Evolutionary conservation across 495 filamentous ascomycete genomes (phyloP).

Genomic region (Terfezia boudieri): DNA sequence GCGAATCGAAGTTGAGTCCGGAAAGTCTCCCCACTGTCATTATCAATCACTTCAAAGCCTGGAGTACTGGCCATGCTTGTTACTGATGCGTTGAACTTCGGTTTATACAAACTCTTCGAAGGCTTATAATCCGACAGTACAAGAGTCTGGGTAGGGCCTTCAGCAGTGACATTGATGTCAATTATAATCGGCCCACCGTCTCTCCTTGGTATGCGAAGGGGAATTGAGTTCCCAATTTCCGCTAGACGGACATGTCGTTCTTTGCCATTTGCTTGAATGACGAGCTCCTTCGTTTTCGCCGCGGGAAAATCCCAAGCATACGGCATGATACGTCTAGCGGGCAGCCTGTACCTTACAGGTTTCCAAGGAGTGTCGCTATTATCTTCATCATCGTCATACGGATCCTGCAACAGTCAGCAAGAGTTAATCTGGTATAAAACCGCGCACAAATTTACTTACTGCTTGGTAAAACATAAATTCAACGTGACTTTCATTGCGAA

Average conservation of each 20-base stretch:
- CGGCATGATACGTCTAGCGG: conserved; percentile 91
- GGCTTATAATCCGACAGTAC: conserved; percentile 85
- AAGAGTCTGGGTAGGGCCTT: conserved; percentile 84
- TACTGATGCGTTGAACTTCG: conserved; percentile 41
- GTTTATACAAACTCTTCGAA: conserved; percentile 86
- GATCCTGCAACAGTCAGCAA: not conserved
- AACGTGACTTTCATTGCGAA: conserved; percentile 89
- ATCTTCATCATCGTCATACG: conserved; percentile 47
- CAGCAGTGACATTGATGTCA: conserved; percentile 84
- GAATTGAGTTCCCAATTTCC: conserved; percentile 78
- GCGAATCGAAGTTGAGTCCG: conserved; percentile 67
- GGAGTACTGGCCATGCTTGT: conserved; percentile 26
- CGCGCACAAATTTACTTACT: conserved; percentile 25
- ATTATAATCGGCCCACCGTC: conserved; percentile 30
- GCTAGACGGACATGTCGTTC: conserved; percentile 80
- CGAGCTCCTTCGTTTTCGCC: conserved; percentile 81
- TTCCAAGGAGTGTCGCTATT: conserved; percentile 70
- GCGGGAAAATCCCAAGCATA: conserved; percentile 98
- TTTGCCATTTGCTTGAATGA: conserved; percentile 55
- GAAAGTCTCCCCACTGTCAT: conserved; percentile 70
- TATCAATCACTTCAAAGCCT: conserved; percentile 82
- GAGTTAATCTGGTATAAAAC: not conserved
- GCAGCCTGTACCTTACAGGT: conserved; percentile 78
- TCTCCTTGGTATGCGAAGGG: not conserved
- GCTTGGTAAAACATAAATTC: conserved; percentile 92